Evolutionary conservation across 495 filamentous ascomycete genomes (phyloP).

Genomic region (Xylaria longipes): DNA sequence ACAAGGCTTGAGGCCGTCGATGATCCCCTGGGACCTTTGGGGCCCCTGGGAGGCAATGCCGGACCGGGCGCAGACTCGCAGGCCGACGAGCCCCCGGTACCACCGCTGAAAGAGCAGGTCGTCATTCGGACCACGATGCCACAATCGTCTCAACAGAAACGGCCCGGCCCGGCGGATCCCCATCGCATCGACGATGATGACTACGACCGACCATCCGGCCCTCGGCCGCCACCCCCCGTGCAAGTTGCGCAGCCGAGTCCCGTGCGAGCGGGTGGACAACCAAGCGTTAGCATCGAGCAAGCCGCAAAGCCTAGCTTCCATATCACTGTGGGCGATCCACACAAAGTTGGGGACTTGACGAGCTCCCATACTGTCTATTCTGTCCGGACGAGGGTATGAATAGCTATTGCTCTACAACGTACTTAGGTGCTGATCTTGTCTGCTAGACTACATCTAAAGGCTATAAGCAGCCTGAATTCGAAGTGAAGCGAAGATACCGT

Average conservation of each 20-base stretch:
- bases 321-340: slow-evolving; percentile 94
- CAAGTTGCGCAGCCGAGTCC: slow-evolving; percentile 64
- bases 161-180: slow-evolving; percentile 56
- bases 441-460: slow-evolving; percentile 90
- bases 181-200: slow-evolving; percentile 64
- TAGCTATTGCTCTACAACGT: not conserved
- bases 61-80: slow-evolving; percentile 43
- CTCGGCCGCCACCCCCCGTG: slow-evolving; percentile 75
- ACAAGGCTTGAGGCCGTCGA: slow-evolving; percentile 83
- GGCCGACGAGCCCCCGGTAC: slow-evolving; percentile 77
- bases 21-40: slow-evolving; percentile 90
- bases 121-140: slow-evolving; percentile 62
- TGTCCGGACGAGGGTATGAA: slow-evolving; percentile 84
- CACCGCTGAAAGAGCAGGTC: slow-evolving; percentile 84
- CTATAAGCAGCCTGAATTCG: slow-evolving; percentile 88
- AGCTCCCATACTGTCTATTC: slow-evolving; percentile 98
- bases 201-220: slow-evolving; percentile 49
- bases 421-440: slow-evolving; percentile 12
- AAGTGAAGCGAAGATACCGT: slow-evolving; percentile 89
- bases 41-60: slow-evolving; percentile 68
- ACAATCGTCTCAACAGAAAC: slow-evolving; percentile 49
- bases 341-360: slow-evolving; percentile 96
- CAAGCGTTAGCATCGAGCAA: slow-evolving; percentile 86
- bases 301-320: slow-evolving; percentile 89
- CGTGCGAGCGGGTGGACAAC: slow-evolving; percentile 68